Evolutionary conservation across 2,329 filamentous ascomycete species (phyloP), one percentile per base, ranked within the genome.

Genomic region (Stagonosporopsis cucurbitacearum): DNA sequence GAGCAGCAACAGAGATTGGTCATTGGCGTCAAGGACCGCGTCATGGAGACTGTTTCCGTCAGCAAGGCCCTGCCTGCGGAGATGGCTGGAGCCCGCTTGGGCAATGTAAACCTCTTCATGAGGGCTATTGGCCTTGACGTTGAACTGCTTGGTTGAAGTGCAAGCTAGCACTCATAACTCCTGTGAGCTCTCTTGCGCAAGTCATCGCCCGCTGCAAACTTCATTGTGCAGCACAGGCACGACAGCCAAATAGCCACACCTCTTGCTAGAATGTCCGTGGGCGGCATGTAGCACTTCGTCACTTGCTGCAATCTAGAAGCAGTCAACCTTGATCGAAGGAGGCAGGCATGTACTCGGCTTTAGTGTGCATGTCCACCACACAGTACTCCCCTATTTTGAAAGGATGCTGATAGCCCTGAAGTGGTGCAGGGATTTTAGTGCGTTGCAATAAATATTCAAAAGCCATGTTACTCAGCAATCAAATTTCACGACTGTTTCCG

Each of bases 41-140:
- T 99, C 56, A 96, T 98, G 86, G 93, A 96, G 73, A 98, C 95
- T 0, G 92, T 99, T 11, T 82, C 85, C 26, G 86, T 96, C 48
- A 89, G 91, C 68, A 97, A 96, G 82, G 94, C 91, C 1, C 82
- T 99, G 30, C 94, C 95, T 17, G 84, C 88, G 15, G 90, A 95
- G 54, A 91, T 98, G 87, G 88, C 90, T 12, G 87, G 87, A 57
- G 88, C 91, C 72, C 88, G 94, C 57, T 81, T 96, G 54, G 88
- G 89, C 55, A 96, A 96, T 71, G 95, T 99, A 65, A 99, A 99
- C 74, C 80, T 99, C 52, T 99, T 99, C 77, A 97, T 99, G 93
- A 89, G 92, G 70, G 95, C 94, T 52, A 97, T 99, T 77, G 95
- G 95, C n/a, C 83, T 99, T 73, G 95, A 99, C 79, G 95, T 99